These are phyloP conservation scores for Daldinia childiae DNA, from an alignment of 495 filamentous ascomycete genomes.

Conservation along the genomic window DNA sequence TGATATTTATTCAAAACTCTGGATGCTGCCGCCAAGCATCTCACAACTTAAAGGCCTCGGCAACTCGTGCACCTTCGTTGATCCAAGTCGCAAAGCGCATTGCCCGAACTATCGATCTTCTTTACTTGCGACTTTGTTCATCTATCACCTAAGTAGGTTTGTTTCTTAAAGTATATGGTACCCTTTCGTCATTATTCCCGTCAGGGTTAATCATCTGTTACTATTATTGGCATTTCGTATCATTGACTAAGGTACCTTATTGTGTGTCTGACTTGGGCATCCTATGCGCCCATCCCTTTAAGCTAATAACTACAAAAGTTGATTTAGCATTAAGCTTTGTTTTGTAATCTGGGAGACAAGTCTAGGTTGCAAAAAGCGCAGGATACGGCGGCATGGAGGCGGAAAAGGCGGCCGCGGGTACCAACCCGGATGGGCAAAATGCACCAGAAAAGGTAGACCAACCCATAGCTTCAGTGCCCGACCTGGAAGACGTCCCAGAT, in stretches of 20 bases:
- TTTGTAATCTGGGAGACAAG: background rate
- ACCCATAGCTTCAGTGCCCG: slow-evolving; percentile 29
- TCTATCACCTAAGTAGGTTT: background rate
- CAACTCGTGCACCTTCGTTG: slow-evolving; percentile 28
- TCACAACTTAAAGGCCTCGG: slow-evolving; percentile 37
- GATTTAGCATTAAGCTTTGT: background rate
- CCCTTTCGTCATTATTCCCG: background rate
- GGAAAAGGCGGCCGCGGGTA: slow-evolving; percentile 28
- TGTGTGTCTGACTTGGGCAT: slow-evolving; percentile 12
- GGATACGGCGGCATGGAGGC: slow-evolving; percentile 21
- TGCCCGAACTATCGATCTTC: background rate
- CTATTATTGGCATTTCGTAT: no score
- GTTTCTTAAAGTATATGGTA: background rate
- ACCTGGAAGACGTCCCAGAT: slow-evolving; percentile 67
- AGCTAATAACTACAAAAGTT: background rate
- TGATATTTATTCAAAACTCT: background rate
- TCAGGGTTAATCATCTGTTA: no score
- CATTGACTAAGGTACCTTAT: background rate
- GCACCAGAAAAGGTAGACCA: slow-evolving; percentile 30
- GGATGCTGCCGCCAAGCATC: slow-evolving; percentile 23
- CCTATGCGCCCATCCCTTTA: background rate
- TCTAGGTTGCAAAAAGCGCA: background rate
- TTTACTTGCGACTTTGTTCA: background rate
- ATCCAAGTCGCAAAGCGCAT: slow-evolving; percentile 20
- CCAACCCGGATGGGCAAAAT: slow-evolving; percentile 20